Base-by-base conservation (phyloP, 1,284 basidiomycete genomes). In the Irpex sp. region DNA sequence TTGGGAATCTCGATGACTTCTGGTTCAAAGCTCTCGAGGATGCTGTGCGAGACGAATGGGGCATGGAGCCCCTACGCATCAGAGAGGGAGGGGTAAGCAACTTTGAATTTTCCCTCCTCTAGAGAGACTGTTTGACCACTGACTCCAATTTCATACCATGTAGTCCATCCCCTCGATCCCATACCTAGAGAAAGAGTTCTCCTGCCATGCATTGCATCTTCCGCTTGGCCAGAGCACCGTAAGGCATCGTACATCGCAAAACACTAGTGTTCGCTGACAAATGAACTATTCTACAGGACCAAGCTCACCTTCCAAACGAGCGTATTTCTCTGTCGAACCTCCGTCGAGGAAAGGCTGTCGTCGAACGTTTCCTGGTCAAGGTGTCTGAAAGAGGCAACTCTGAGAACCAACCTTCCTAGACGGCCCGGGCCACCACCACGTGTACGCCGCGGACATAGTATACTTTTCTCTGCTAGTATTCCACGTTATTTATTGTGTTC, bases 81-180 rank as follows among this genome's bases (percentile, higher is more conserved):
- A 82, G 95, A 49, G 96, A 99, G 79, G 96, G 96, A 69, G 96
- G 96, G 33, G 91, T 93, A 72, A 69, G 87, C 82, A 16, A 14
- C 18, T 10, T 18, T 16, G 18, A 39, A 54, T 36, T 52, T 48
- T 23, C 45, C 18, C 16, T 48, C 21, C 47, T 23, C 39, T 33
- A 8, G 2, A 7, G 66, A 56, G 61, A 33, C 28, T 33, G 60
- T 64, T 49, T 62, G 60, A 16, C 61, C 39, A 49, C 55, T 45
- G 45, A 57, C 57, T 55, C 4, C 18, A 51, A 14, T 4, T 51
- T 4, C 10, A 14, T 54, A 58, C 42, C 48, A 53, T 39, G 10
- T 63, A 92, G 91, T 91, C 90, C 8, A 94, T 95, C 57, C 95
- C 95, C 1, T 93, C 93, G 0, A 86, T 98, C 1, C 94, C 94